Evolutionary conservation across 164 flowering plant species (phyloP), one percentile per base, ranked within the genome.

Genomic region (Buxus sempervirens): DNA sequence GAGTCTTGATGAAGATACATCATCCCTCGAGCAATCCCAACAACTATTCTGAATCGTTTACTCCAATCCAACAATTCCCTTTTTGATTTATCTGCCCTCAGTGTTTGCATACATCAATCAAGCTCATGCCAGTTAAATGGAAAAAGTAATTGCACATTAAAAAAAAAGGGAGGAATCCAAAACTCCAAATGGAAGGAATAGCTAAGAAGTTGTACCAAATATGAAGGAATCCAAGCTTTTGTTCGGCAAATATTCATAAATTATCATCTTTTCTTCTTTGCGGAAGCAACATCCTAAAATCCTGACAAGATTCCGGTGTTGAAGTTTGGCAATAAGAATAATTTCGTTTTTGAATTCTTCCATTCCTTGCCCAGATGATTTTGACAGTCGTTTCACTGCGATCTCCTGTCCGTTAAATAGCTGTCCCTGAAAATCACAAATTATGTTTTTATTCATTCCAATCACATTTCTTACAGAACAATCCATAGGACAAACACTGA

Each of bases 1-100:
- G 94, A 89, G 60, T 87, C 91, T 56, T 84, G 85, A 65, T 89
- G 94, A 65, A 89, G 88, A 75, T 89, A 89, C 19, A 85, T 74
- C 25, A 89, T 79, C n/a, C 94, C 91, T 56, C 90, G 73, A 58
- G 90, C 94, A 28, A 87, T 85, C 42, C 91, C 94, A 62, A 81
- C 75, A 13, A 87, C 82, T 26, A 89, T 89, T 69, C 80, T 75
- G 70, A 80, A 84, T 20, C 94, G 86, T 62, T 38, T 78, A 28
- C 58, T 48, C 95, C 95, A 89, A 58, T 77, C 72, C 1, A 89
- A 70, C 28, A 77, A 36, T 25, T 73, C 56, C 38, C 81, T 70
- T 66, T 51, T 74, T 18, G 65, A 71, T 56, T 76, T 66, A 70
- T 71, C 94, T 32, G 38, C 7, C 38, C 38, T 32, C 38, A 3